A percentile compares a stretch with the other conserved stretches of the same genome.
These are phyloP conservation scores for Trichoderma oligosporum DNA, from an alignment of 2,329 filamentous ascomycete genomes.

Conservation along the genomic window DNA sequence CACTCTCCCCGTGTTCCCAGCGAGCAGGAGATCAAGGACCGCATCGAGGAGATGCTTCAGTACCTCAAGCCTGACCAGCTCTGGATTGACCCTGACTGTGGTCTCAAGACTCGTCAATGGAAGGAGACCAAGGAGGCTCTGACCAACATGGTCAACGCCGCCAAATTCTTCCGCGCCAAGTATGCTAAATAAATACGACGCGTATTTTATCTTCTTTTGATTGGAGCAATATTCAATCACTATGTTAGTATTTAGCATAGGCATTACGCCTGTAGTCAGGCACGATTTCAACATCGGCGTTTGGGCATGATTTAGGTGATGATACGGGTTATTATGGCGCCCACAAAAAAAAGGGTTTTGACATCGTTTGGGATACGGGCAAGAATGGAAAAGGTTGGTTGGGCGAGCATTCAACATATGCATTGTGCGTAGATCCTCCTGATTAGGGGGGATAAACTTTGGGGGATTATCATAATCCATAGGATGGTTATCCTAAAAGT, in stretches of 20 bases:
- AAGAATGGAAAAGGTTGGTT: conserved; percentile 27
- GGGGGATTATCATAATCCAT: conserved; percentile 29
- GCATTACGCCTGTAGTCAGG: conserved; percentile 40
- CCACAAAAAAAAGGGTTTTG: conserved; percentile 35
- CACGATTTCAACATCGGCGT: conserved; percentile 60
- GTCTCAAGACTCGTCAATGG: conserved; percentile 99
- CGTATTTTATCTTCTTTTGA: conserved; percentile 21
- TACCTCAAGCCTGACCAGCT: conserved; percentile 98
- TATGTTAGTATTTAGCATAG: conserved; percentile 31
- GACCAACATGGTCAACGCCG: conserved; percentile 95
- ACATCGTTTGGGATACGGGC: conserved; percentile 18
- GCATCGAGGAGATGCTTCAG: conserved; percentile 95
- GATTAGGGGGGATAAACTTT: conserved; percentile 29
- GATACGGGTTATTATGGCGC: conserved; percentile 32
- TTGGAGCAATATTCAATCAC: conserved; percentile 30
- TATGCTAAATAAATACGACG: conserved; percentile 59
- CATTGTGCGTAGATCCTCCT: conserved; percentile 34
- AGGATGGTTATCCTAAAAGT: conserved; percentile 21
- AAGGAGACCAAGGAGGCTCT: conserved; percentile 96
- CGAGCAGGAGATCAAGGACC: conserved; percentile 97
- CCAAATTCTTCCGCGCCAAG: conserved; percentile 94
- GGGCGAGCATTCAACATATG: conserved; percentile 42
- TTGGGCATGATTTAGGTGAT: conserved; percentile 39
- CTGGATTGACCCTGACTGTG: conserved; percentile 99
- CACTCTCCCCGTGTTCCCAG: conserved; percentile 96